Evolutionary conservation across 768 basidiomycete species (phyloP).

Genomic region (Zangia roseola): DNA sequence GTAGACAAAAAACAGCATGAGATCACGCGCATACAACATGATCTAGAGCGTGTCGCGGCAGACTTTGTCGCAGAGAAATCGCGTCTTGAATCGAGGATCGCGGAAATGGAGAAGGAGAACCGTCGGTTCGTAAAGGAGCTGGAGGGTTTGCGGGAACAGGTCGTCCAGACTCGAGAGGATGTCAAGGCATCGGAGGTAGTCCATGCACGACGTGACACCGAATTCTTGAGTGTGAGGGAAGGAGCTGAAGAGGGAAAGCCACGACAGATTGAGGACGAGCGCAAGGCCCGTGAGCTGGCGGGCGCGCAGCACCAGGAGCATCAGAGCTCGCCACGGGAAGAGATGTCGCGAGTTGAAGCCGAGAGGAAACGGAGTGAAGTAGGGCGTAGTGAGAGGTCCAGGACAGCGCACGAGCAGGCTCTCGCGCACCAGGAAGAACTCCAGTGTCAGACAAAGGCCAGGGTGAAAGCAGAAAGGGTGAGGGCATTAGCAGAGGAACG

Average conservation of each 20-base stretch:
- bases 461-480: conserved; percentile 25
- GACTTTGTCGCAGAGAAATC: conserved; percentile 39
- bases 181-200: conserved; percentile 26
- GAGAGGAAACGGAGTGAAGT: conserved; percentile 20
- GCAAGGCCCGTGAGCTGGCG: conserved; percentile 25
- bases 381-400: conserved; percentile 27
- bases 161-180: conserved; percentile 25
- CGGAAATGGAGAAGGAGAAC: conserved; percentile 28
- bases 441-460: conserved; percentile 21
- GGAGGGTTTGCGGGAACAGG: conserved; percentile 28
- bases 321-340: conserved; percentile 24
- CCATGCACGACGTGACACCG: conserved; percentile 27
- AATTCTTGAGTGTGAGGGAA: conserved; percentile 23
- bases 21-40: conserved; percentile 40
- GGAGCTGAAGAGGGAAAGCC: conserved; percentile 30
- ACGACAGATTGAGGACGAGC: conserved; percentile 32
- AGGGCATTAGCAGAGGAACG: conserved; percentile 24
- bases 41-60: conserved; percentile 39
- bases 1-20: conserved; percentile 42
- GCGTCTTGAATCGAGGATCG: conserved; percentile 29
- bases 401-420: conserved; percentile 26
- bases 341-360: conserved; percentile 26
- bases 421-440: conserved; percentile 30
- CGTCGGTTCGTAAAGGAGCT: conserved; percentile 15
- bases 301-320: conserved; percentile 32